Percentiles rank a stretch among this genome's conserved stretches.
These are phyloP conservation scores for Perkinsus chesapeaki DNA, from an alignment of 169 alveolate species.

Conservation along the genomic window DNA sequence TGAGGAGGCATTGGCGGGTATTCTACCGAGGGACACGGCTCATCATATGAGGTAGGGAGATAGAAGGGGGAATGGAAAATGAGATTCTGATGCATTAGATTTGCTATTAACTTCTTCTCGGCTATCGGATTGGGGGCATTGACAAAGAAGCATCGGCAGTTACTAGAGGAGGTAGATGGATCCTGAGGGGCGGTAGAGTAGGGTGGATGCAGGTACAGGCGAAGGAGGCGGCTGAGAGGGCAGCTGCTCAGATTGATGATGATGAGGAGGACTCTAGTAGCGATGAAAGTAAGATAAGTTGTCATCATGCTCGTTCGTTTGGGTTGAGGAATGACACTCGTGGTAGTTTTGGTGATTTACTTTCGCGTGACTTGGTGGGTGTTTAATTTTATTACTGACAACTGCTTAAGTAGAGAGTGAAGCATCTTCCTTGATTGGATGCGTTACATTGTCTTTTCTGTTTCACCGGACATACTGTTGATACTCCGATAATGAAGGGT, in stretches of 20 bases:
- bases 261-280: background rate
- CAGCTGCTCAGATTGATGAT: background rate
- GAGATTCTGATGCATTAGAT: slow-evolving; percentile 60
- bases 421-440: no score
- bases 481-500: no score
- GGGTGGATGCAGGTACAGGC: background rate
- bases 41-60: background rate
- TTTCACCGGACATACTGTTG: no score
- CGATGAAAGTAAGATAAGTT: background rate
- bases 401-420: no score
- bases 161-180: slow-evolving; percentile 29
- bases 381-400: no score
- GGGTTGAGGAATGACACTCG: background rate
- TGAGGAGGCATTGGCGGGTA: slow-evolving; percentile 70
- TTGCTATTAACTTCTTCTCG: slow-evolving; percentile 93
- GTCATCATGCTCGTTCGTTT: background rate
- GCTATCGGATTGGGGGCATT: slow-evolving; percentile 92
- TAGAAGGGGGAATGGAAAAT: no score
- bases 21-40: slow-evolving; percentile 88
- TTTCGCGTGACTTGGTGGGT: background rate
- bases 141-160: slow-evolving; percentile 83
- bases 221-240: background rate
- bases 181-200: background rate
- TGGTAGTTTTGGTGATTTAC: background rate
- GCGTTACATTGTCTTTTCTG: no score